Conservation (phyloP, 345 rosid genomes). For the Eucalyptus shirleyi region DNA sequence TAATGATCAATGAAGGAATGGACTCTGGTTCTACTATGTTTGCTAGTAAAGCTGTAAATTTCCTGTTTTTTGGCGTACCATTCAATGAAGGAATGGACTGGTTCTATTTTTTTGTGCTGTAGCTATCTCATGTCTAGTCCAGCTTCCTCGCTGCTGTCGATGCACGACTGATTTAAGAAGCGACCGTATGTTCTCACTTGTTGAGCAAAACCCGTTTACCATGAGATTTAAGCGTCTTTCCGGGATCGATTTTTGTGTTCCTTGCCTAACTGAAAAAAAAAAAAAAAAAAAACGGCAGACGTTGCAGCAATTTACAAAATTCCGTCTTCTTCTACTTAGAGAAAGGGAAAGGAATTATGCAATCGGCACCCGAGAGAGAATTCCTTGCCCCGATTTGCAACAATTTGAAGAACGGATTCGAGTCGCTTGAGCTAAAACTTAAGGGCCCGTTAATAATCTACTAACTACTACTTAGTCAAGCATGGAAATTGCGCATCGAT, state of each 20-base stretch:
- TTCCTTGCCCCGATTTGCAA: background rate
- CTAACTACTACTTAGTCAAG: too few species aligned
- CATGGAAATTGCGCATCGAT: background rate
- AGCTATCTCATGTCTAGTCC: background rate
- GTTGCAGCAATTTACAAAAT: background rate
- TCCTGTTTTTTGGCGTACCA: background rate
- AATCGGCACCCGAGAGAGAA: background rate
- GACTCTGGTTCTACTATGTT: background rate
- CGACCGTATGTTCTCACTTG: background rate
- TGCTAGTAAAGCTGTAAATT: background rate
- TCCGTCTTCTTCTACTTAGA: background rate
- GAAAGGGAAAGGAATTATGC: background rate
- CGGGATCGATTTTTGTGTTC: background rate
- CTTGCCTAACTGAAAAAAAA: background rate
- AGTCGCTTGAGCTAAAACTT: background rate
- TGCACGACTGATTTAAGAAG: background rate
- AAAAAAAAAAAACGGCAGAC: fast-evolving
- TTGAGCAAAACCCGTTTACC: background rate
- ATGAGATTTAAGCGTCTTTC: background rate
- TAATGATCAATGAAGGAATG: background rate
- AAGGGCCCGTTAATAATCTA: background rate
- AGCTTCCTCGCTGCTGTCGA: background rate
- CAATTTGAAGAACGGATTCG: background rate
- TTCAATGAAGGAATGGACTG: background rate
- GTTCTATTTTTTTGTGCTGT: background rate